These are phyloP conservation scores for Epipyxis sp. DNA, from an alignment of 108 stramenopile genomes.

Conservation along the genomic window DNA sequence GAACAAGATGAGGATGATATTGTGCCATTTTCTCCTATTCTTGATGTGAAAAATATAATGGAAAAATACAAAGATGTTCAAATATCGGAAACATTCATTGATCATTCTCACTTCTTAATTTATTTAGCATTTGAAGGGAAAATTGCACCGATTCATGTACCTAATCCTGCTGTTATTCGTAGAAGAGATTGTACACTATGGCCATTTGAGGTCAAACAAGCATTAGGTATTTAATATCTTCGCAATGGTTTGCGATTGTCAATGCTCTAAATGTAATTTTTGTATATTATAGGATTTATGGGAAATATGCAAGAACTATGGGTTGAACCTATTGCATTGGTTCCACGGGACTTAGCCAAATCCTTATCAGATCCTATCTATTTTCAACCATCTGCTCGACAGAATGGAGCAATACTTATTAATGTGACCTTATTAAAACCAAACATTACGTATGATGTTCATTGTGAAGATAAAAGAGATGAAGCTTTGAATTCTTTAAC, in stretches of 20 bases:
- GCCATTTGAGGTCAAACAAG: slow-evolving; percentile 23
- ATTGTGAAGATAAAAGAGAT: slow-evolving; percentile 31
- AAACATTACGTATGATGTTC: not conserved
- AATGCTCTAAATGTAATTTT: no score
- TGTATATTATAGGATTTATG: no score
- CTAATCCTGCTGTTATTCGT: slow-evolving; percentile 16
- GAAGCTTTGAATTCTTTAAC: slow-evolving; percentile 16
- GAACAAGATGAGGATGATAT: not conserved
- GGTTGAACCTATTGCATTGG: not conserved
- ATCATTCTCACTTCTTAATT: not conserved
- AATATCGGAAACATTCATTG: slow-evolving; percentile 1
- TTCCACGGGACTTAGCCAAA: not conserved
- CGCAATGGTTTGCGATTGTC: no score
- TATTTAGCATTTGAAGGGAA: not conserved
- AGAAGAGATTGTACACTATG: not conserved
- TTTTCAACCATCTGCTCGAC: not conserved
- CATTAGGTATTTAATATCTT: slow-evolving; percentile 15
- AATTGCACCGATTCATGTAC: not conserved
- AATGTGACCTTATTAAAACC: not conserved
- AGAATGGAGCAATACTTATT: not conserved
- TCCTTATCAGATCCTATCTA: not conserved
- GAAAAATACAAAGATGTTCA: not conserved
- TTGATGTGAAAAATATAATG: not conserved
- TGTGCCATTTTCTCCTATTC: not conserved
- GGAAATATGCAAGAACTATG: slow-evolving; percentile 19